phyloP scores from a whole-genome alignment of 2,329 filamentous ascomycete species.

The Penicillium sp. region DNA sequence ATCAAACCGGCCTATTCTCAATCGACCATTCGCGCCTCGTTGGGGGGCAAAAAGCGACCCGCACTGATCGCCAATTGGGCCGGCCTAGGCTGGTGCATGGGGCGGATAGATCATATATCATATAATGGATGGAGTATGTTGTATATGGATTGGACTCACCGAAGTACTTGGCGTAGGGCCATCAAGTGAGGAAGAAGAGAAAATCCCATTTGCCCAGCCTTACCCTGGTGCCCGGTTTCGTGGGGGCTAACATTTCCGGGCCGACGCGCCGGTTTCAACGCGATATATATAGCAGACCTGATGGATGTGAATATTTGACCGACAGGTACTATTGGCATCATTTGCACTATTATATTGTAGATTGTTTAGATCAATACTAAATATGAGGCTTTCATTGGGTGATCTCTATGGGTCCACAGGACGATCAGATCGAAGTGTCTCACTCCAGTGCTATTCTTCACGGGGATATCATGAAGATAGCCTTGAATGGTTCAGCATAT shows the following conservation, averaged over 20 bases:
- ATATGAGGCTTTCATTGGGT: neutral
- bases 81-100: neutral
- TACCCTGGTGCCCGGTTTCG: neutral
- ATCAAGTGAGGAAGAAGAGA: neutral
- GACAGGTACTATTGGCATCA: conserved; percentile 1
- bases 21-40: neutral
- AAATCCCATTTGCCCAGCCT: neutral
- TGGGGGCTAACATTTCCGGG: neutral
- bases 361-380: neutral
- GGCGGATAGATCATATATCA: neutral
- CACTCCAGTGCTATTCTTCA: neutral
- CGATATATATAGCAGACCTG: neutral
- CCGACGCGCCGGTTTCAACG: neutral
- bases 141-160: neutral
- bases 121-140: too few relatives aligned
- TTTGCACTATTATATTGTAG: neutral
- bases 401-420: neutral
- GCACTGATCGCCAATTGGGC: conserved; percentile 1
- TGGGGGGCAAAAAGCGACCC: neutral
- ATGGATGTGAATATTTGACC: neutral
- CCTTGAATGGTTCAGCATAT: neutral
- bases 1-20: conserved; percentile 9
- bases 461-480: neutral
- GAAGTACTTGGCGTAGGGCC: neutral
- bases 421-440: neutral